These are phyloP conservation scores for Effrenium voratum DNA, from an alignment of 73 alveolate species.

Conservation along the genomic window DNA sequence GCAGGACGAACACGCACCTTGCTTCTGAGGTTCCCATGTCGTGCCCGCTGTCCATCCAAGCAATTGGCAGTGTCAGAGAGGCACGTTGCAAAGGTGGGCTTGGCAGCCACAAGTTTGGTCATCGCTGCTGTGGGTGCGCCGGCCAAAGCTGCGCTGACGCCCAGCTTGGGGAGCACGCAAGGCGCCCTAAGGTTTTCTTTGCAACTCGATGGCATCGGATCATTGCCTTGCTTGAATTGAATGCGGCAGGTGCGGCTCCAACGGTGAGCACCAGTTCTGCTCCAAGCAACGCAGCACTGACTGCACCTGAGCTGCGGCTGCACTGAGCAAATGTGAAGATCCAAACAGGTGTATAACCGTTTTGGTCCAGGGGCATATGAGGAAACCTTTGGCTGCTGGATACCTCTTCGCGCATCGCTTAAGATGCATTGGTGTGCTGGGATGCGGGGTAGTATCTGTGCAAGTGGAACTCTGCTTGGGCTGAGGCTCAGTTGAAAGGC, in stretches of 20 bases:
- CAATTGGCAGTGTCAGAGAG: not conserved
- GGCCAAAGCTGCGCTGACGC: conserved; percentile 74
- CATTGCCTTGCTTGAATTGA: not conserved
- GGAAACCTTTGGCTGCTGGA: too few relatives aligned
- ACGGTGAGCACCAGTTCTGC: not conserved
- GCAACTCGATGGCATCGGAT: not conserved
- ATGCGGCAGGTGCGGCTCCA: conserved; percentile 18
- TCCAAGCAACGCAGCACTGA: conserved; percentile 17
- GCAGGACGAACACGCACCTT: not conserved
- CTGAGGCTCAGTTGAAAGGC: too few relatives aligned
- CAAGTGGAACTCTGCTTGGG: too few relatives aligned
- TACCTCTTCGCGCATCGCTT: too few relatives aligned
- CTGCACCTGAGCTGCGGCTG: not conserved
- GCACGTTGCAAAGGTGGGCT: conserved; percentile 1
- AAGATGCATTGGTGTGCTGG: too few relatives aligned
- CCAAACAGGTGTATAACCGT: too few relatives aligned
- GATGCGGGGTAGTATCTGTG: too few relatives aligned
- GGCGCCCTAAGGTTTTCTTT: not conserved
- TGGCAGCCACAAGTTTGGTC: conserved; percentile 66
- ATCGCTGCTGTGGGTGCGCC: conserved; percentile 91
- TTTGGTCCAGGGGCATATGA: too few relatives aligned
- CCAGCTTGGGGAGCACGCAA: conserved; percentile 50
- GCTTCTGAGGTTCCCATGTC: not conserved
- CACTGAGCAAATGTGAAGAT: too few relatives aligned
- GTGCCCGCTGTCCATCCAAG: not conserved